Conservation (phyloP, 108 stramenopile genomes). For the Conticribra guillardii region DNA sequence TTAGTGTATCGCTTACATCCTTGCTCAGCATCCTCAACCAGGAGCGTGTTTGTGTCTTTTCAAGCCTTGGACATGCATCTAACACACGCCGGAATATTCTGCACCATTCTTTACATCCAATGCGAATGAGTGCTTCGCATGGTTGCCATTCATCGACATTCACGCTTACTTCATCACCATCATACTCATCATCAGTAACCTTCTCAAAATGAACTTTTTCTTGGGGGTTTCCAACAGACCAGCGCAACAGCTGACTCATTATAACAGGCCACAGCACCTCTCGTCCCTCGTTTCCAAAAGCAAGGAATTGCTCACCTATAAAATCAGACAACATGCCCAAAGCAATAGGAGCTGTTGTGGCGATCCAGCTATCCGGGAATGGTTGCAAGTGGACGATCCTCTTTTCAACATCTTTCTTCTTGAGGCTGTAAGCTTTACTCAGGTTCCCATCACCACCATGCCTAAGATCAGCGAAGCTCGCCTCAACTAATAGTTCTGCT, state of each 20-base stretch:
- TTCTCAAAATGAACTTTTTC: conserved; percentile 15
- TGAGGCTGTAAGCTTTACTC: conserved; percentile 70
- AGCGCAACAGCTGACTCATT: conserved; percentile 49
- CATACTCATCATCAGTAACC: conserved; percentile 8
- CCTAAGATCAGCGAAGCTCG: conserved; percentile 85
- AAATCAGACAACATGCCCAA: conserved; percentile 83
- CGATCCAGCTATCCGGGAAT: conserved; percentile 90
- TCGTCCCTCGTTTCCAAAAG: conserved; percentile 55
- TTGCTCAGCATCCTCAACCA: conserved; percentile 58
- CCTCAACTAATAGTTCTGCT: conserved; percentile 85
- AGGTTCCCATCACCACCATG: conserved; percentile 88
- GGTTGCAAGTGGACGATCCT: conserved; percentile 58
- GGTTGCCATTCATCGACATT: conserved; percentile 67
- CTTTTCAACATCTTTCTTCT: conserved; percentile 59
- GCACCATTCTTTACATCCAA: conserved; percentile 66
- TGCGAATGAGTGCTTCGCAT: conserved; percentile 83
- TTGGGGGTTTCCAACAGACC: conserved; percentile 60
- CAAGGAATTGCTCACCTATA: conserved; percentile 50
- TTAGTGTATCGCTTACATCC: conserved; percentile 51
- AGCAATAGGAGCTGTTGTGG: conserved; percentile 82
- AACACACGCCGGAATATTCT: conserved; percentile 55
- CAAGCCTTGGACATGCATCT: conserved; percentile 30
- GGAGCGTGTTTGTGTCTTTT: conserved; percentile 27
- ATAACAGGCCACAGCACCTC: conserved; percentile 65
- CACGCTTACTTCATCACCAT: conserved; percentile 17